Conservation (phyloP, 441 rosid genomes). For the Metrosideros polymorpha region DNA sequence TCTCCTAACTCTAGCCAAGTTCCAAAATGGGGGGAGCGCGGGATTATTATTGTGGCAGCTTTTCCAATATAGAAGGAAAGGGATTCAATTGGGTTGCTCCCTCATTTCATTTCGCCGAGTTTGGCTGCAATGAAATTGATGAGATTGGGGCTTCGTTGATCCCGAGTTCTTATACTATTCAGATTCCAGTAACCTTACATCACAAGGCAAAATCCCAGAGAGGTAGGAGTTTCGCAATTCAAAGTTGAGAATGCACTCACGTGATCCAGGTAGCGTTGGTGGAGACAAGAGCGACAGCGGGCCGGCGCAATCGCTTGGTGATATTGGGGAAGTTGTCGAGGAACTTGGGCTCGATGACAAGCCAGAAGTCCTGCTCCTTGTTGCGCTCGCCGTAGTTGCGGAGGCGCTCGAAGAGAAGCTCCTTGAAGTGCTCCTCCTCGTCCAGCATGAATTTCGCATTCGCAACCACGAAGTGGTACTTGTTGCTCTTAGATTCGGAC, state of each 20-base stretch:
- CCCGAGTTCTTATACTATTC: background rate
- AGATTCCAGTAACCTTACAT: background rate
- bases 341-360: conserved; percentile 86
- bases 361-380: conserved; percentile 73
- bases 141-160: background rate
- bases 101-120: background rate
- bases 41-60: background rate
- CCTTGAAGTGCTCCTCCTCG: conserved; percentile 93
- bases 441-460: conserved; percentile 94
- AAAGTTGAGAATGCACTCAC: conserved; percentile 22
- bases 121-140: background rate
- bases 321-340: conserved; percentile 71
- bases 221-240: background rate
- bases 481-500: conserved; percentile 5
- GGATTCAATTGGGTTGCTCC: background rate
- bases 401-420: conserved; percentile 72
- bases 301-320: conserved; percentile 68
- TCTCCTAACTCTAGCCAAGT: background rate
- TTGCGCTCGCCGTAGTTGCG: conserved; percentile 57
- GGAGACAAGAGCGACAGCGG: conserved; percentile 92
- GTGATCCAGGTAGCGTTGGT: conserved; percentile 92
- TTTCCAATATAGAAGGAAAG: background rate
- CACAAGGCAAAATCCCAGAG: background rate
- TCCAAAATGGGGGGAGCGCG: background rate
- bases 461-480: conserved; percentile 70